phyloP scores from a whole-genome alignment of 345 rosid genomes.

The Arabidopsis suecica region DNA sequence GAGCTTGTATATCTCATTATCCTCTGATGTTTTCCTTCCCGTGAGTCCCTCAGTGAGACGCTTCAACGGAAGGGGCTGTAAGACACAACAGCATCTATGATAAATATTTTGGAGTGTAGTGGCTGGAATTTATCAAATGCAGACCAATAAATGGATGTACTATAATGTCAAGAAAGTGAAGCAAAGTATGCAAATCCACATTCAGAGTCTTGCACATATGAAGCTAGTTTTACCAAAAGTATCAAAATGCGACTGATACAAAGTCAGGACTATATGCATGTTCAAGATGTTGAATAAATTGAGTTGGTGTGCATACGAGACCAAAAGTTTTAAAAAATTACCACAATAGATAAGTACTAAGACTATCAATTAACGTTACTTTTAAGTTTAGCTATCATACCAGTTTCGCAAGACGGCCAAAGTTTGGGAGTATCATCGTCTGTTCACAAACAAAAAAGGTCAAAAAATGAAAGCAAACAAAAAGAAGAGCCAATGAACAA shows the following conservation, averaged over 20 bases:
- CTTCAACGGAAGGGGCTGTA: constrained; percentile 89
- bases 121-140: neutral
- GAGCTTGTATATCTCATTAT: constrained; percentile 70
- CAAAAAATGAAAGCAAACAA: neutral
- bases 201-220: constrained; percentile 2
- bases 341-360: neutral
- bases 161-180: neutral
- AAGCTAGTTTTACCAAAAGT: constrained; percentile 11
- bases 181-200: neutral
- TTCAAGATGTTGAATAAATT: constrained; percentile 14
- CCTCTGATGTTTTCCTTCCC: constrained; percentile 63
- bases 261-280: constrained; percentile 1
- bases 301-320: constrained; percentile 13
- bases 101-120: neutral
- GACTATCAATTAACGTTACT: constrained; percentile 10
- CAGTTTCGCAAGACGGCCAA: constrained; percentile 88
- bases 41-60: constrained; percentile 85
- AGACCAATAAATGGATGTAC: constrained; percentile 4
- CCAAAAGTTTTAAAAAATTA: constrained; percentile 3
- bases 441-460: constrained; percentile 47
- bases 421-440: constrained; percentile 94
- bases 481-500: constrained; percentile 19
- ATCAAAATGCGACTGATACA: neutral
- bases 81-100: constrained; percentile 32
- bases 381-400: constrained; percentile 51